A percentile compares a stretch with the other conserved stretches of the same genome.
Evolutionary conservation across 2,329 filamentous ascomycete genomes (phyloP).

Genomic region (Taxawa tesnikishii): DNA sequence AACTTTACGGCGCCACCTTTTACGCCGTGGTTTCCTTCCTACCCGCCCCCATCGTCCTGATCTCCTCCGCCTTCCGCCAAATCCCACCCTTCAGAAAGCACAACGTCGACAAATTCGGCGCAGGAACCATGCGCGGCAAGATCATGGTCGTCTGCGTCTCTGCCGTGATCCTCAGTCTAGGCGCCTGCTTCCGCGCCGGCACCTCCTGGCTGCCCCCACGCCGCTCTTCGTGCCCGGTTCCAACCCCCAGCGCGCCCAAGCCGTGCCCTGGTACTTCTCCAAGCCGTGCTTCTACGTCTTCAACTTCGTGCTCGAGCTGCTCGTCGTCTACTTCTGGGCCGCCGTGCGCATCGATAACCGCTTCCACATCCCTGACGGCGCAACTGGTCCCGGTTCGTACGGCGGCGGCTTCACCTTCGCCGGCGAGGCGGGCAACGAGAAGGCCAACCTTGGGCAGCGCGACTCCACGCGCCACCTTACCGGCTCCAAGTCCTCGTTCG

Average conservation of each 20-base stretch:
- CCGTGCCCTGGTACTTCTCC: slow-evolving; percentile 57
- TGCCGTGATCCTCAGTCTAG: slow-evolving; percentile 49
- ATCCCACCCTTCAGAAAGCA: slow-evolving; percentile 11
- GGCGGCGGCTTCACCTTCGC: slow-evolving; percentile 8
- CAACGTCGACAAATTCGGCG: slow-evolving; percentile 49
- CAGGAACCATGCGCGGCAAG: slow-evolving; percentile 55
- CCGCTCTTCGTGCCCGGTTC: slow-evolving; percentile 19
- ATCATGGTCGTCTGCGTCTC: slow-evolving; percentile 50
- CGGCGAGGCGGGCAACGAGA: slow-evolving; percentile 17
- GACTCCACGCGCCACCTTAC: slow-evolving; percentile 13
- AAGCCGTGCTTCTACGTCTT: slow-evolving; percentile 69
- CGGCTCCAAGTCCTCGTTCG: slow-evolving; percentile 8
- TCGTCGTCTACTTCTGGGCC: slow-evolving; percentile 56
- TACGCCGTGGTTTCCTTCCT: slow-evolving; percentile 56
- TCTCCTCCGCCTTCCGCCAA: slow-evolving; percentile 32
- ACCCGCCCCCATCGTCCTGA: slow-evolving; percentile 44
- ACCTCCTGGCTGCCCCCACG: slow-evolving; percentile 39
- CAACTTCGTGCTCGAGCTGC: slow-evolving; percentile 62
- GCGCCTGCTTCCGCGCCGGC: slow-evolving; percentile 56
- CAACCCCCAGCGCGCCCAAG: slow-evolving; percentile 18
- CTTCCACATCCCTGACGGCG: slow-evolving; percentile 64
- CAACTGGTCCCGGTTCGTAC: slow-evolving; percentile 33
- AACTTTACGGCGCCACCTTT: slow-evolving; percentile 49
- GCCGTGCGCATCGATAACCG: slow-evolving; percentile 58
- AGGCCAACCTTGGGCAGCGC: slow-evolving; percentile 11